Percentiles rank a stretch among this genome's conserved stretches.
Evolutionary conservation across 2,329 filamentous ascomycete species (phyloP).

Genomic region (Cadophora malorum): DNA sequence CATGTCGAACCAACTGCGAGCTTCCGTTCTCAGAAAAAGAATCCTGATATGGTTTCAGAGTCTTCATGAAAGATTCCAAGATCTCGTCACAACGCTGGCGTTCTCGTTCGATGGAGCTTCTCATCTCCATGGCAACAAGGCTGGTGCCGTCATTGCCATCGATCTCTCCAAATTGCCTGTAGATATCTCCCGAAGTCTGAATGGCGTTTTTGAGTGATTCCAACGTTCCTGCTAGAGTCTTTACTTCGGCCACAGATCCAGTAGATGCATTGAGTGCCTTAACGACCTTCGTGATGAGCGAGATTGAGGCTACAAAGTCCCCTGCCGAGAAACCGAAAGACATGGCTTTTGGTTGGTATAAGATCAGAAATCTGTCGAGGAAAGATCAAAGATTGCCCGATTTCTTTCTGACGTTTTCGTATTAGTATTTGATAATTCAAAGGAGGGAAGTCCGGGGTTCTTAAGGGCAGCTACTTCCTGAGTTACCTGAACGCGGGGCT

Average conservation of each 20-base stretch:
- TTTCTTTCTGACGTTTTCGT: too few species aligned
- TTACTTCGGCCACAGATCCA: slow-evolving; percentile 5
- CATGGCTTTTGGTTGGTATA: not conserved
- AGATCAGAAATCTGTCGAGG: too few species aligned
- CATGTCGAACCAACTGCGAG: not conserved
- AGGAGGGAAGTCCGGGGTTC: too few species aligned
- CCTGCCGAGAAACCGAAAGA: slow-evolving; percentile 10
- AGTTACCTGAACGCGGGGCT: too few species aligned
- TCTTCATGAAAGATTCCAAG: not conserved
- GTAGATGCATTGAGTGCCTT: not conserved
- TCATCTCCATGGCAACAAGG: not conserved
- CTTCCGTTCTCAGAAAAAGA: not conserved
- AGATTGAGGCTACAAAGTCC: slow-evolving; percentile 2
- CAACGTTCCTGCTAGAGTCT: not conserved
- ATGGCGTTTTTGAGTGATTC: not conserved
- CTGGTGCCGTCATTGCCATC: not conserved
- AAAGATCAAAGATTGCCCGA: too few species aligned
- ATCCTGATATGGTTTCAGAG: not conserved
- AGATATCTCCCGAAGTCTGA: not conserved
- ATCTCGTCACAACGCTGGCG: not conserved
- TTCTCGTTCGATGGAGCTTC: not conserved
- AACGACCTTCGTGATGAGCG: not conserved
- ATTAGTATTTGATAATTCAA: too few species aligned
- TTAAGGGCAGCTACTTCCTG: too few species aligned
- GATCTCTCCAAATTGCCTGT: not conserved